A percentile compares a stretch with the other conserved stretches of the same genome.
Conservation (phyloP, 148 eudicot species). For the Mesembryanthemum crystallinum region DNA sequence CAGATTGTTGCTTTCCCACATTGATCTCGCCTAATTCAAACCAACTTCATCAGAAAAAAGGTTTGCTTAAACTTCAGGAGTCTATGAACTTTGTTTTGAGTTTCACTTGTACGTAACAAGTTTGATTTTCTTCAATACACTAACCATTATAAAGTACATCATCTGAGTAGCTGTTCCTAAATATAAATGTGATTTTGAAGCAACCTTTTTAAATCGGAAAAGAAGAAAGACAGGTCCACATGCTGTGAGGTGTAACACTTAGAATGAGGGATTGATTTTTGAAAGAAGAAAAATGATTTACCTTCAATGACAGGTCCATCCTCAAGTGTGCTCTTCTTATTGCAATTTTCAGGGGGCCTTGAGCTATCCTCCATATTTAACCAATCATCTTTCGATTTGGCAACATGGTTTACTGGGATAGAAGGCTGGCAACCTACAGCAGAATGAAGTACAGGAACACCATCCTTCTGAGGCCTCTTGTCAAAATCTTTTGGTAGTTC, state of each 20-base stretch:
- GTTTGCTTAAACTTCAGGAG: neutral
- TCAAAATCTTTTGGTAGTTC: slow-evolving; percentile 9
- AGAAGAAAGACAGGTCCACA: neutral
- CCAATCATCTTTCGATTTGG: slow-evolving; percentile 20
- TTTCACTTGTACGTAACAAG: neutral
- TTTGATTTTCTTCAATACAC: neutral
- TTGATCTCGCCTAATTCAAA: slow-evolving; percentile 26
- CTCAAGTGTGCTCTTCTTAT: slow-evolving; percentile 24
- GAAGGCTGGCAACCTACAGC: slow-evolving; percentile 22
- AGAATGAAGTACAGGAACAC: slow-evolving; percentile 27
- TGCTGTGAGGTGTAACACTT: neutral
- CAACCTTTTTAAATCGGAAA: neutral
- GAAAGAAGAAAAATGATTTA: slow-evolving; percentile 13
- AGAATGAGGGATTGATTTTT: neutral
- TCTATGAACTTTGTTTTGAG: neutral
- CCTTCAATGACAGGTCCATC: slow-evolving; percentile 34
- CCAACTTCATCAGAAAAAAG: slow-evolving; percentile 17
- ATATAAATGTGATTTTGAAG: neutral
- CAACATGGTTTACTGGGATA: slow-evolving; percentile 4
- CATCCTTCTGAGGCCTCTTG: slow-evolving; percentile 26
- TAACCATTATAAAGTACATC: neutral
- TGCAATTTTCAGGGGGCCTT: slow-evolving; percentile 23
- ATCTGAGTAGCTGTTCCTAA: neutral
- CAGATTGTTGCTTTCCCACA: slow-evolving; percentile 21
- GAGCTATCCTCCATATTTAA: slow-evolving; percentile 17